Base-by-base conservation (phyloP, 805 yeast genomes). In the Candida nemodendra region DNA sequence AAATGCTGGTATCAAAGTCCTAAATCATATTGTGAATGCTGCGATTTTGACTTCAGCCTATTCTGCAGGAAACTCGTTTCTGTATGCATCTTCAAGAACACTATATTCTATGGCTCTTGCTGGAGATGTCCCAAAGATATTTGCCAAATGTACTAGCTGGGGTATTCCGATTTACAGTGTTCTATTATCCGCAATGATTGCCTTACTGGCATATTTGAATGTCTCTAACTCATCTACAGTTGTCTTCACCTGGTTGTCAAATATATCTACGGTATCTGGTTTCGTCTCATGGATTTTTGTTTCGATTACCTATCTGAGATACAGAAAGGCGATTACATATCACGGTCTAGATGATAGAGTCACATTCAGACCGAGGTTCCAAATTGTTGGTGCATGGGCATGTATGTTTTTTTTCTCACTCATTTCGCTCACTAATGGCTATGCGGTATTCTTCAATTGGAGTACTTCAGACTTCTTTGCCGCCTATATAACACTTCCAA, bases 371-470 rank as follows among this genome's bases (percentile, higher is more conserved):
- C 72, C 85, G 2, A 60, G 64, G 19, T 62, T 72, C 18, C 84
- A 78, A 59, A 81, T 84, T 27, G 72, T 64, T 45, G 74, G 80
- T 34, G 72, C 83, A 4, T 80, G 74, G 53, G 73, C 73, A 42
- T 36, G 47, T 21, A 71, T 77, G 5, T 59, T 81, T 23, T 48
- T 66, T 27, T 69, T 81, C 39, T 41, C 68, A 4, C 21, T 84
- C n/a, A 53, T 84, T 36, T 64, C 81, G 21, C 35, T 84, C 31
- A 81, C 89, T n/a, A 83, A 84, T 50, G 90, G 90, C 39, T 84
- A 79, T 54, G 80, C 74, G 3, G 81, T 77, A 4, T 82, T 83
- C 60, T 72, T 83, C 42, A 51, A 60, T 34, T 80, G 79, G 68
- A 69, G 67, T 11, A 71, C 59, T 1, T 59, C 74, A 5, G 81